Evolutionary conservation across 1,284 basidiomycete species (phyloP), one percentile per base, ranked within the genome.

Genomic region (Exobasidium cylindrosporum): DNA sequence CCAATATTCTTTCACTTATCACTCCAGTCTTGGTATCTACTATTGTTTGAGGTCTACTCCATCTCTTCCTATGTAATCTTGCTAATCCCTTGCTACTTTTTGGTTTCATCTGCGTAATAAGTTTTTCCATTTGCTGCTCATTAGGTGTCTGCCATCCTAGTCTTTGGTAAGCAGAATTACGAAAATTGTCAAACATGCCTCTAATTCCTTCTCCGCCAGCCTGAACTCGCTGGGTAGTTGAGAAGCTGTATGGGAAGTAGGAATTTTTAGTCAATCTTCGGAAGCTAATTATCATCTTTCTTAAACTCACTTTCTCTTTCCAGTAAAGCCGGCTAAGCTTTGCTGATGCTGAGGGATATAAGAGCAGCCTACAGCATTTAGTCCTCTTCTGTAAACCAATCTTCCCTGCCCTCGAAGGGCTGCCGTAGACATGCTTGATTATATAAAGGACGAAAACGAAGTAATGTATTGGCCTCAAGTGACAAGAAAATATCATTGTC

Each of bases 121-220:
- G 14, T 23, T 35, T 3, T 55, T 55, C 53, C 3, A 43, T 14
- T 35, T 21, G 26, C 26, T 55, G 29, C 14, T 55, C 53, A 14
- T 55, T 29, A 17, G 53, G 30, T 2, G 53, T 55, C 53, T 55
- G 29, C 23, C 4, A 21, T 35, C 53, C 53, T 5, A 55, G 53
- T 3, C 14, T 29, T n/a, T 5, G 14, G n/a, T 30, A 55, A 44
- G n/a, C 32, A 4, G 24, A 29, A 55, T 55, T 31, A 17, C 21
- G 29, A 14, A 24, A 17, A 44, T 40, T 55, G 21, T 21, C 30
- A 29, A 55, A 44, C 14, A 23, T n/a, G 17, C 40, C 29, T 55
- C 31, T 21, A 2, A 55, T 13, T n/a, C n/a, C n/a, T 14, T 21
- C 17, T 26, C 21, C 53, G 24, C 29, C 13, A 11, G 26, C 13